Evolutionary conservation across 1,284 basidiomycete genomes (phyloP).

Genomic region (Cerioporus squamosus): DNA sequence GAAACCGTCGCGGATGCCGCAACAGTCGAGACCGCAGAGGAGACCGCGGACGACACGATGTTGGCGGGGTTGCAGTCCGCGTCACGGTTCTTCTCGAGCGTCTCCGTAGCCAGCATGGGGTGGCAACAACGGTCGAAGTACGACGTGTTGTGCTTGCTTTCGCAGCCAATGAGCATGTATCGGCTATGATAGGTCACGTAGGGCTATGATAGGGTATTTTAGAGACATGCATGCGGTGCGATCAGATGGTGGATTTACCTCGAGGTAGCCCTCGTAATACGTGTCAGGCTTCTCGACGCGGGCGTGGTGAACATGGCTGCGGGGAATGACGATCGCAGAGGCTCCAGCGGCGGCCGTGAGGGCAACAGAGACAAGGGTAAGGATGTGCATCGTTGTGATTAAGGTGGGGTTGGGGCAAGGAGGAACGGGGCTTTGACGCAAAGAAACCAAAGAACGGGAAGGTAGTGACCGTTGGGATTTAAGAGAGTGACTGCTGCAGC

Average conservation of each 20-base stretch:
- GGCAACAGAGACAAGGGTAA: slow-evolving; percentile 53
- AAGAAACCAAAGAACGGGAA: slow-evolving; percentile 27
- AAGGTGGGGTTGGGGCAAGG: slow-evolving; percentile 20
- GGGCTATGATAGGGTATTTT: slow-evolving; percentile 34
- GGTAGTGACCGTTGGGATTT: slow-evolving; percentile 28
- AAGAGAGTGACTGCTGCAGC: slow-evolving; percentile 33
- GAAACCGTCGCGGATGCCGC: slow-evolving; percentile 29
- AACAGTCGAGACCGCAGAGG: slow-evolving; percentile 28
- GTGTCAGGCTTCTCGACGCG: slow-evolving; percentile 40
- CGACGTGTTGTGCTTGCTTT: slow-evolving; percentile 60
- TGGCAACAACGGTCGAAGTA: slow-evolving; percentile 72
- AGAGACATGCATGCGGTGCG: not conserved
- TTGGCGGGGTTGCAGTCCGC: slow-evolving; percentile 53
- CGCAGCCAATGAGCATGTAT: slow-evolving; percentile 61
- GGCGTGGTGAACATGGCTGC: slow-evolving; percentile 34
- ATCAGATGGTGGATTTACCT: slow-evolving; percentile 29
- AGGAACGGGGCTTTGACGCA: slow-evolving; percentile 28
- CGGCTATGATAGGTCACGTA: slow-evolving; percentile 71
- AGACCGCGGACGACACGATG: slow-evolving; percentile 20
- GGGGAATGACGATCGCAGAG: slow-evolving; percentile 51
- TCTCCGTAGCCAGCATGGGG: slow-evolving; percentile 56
- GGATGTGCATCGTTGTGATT: slow-evolving; percentile 48
- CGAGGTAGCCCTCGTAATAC: slow-evolving; percentile 43
- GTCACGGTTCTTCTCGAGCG: slow-evolving; percentile 48
- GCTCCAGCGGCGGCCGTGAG: slow-evolving; percentile 48